Percentiles rank a stretch among this genome's conserved stretches.
Evolutionary conservation across 2,329 filamentous ascomycete species (phyloP).

Genomic region (Fusarium sarcochroum): DNA sequence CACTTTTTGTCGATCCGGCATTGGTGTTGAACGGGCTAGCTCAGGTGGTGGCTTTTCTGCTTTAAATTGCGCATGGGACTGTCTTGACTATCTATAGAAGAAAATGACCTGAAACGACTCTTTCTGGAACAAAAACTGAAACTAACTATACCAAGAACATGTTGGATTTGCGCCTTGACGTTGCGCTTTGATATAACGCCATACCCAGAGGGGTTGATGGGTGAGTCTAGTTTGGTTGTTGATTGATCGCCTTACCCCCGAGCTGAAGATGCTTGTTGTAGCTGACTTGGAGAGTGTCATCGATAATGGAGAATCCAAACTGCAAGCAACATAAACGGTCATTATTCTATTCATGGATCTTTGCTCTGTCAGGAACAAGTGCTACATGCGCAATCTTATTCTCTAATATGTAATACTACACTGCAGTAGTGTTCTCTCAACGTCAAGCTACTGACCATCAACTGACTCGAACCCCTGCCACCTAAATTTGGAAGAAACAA

Average conservation of each 20-base stretch:
- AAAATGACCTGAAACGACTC: slow-evolving; percentile 32
- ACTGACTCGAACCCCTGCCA: slow-evolving; percentile 32
- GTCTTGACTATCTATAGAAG: slow-evolving; percentile 7
- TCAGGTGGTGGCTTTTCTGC: slow-evolving; percentile 23
- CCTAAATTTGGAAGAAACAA: slow-evolving; percentile 37
- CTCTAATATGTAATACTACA: slow-evolving; percentile 6
- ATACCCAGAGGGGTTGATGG: neutral
- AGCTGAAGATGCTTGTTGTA: slow-evolving; percentile 19
- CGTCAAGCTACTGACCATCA: slow-evolving; percentile 5
- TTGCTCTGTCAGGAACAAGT: neutral
- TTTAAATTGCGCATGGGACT: slow-evolving; percentile 21
- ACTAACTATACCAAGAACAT: slow-evolving; percentile 23
- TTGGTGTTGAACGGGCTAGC: slow-evolving; percentile 10
- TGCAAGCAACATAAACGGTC: too few relatives aligned
- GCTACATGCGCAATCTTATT: slow-evolving; percentile 22
- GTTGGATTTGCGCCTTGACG: slow-evolving; percentile 12
- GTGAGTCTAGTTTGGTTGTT: neutral
- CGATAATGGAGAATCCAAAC: neutral
- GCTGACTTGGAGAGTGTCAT: neutral
- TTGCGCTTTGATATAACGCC: slow-evolving; percentile 6
- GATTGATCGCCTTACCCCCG: neutral
- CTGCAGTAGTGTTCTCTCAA: slow-evolving; percentile 3
- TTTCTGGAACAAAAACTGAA: slow-evolving; percentile 32
- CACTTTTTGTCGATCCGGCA: slow-evolving; percentile 25
- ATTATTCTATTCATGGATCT: fast-evolving